Conservation (phyloP, 495 filamentous ascomycete genomes). For the Paragyromitra xinjiangensis region DNA sequence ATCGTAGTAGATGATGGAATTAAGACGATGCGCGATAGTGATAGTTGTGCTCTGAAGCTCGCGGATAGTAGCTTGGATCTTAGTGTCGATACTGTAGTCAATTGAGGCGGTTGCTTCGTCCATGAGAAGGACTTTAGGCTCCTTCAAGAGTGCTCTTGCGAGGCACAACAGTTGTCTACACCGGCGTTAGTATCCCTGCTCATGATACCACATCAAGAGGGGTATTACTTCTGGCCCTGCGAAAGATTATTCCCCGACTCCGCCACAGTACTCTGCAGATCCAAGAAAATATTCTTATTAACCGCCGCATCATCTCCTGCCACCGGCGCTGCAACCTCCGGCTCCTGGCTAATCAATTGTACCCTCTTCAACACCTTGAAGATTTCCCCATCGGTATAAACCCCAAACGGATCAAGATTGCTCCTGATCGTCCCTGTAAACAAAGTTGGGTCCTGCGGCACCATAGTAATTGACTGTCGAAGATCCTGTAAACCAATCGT, state of each 20-base stretch:
- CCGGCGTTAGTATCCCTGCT: slow-evolving; percentile 50
- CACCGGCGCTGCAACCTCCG: slow-evolving; percentile 61
- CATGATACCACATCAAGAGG: not conserved
- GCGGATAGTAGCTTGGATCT: slow-evolving; percentile 94
- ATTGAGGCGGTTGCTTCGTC: slow-evolving; percentile 99
- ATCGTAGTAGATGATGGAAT: slow-evolving; percentile 97
- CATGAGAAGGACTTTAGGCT: slow-evolving; percentile 93
- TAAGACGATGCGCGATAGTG: slow-evolving; percentile 96
- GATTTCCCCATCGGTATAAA: slow-evolving; percentile 92
- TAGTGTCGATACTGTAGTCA: slow-evolving; percentile 93
- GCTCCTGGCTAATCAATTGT: slow-evolving; percentile 74
- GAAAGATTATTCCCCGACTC: slow-evolving; percentile 97
- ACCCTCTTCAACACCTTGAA: slow-evolving; percentile 89
- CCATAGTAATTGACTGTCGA: slow-evolving; percentile 93
- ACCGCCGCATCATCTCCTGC: slow-evolving; percentile 58
- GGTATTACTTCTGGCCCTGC: slow-evolving; percentile 74
- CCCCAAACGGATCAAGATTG: slow-evolving; percentile 92
- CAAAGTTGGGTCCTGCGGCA: slow-evolving; percentile 96
- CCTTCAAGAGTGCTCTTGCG: slow-evolving; percentile 90
- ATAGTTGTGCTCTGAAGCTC: slow-evolving; percentile 92
- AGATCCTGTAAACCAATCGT: slow-evolving; percentile 89
- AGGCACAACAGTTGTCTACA: slow-evolving; percentile 87
- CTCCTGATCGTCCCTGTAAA: slow-evolving; percentile 95
- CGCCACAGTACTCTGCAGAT: slow-evolving; percentile 81
- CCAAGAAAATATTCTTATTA: slow-evolving; percentile 95